Base-by-base conservation (phyloP, 805 yeast genomes). In the Wickerhamiella domercqiae region DNA sequence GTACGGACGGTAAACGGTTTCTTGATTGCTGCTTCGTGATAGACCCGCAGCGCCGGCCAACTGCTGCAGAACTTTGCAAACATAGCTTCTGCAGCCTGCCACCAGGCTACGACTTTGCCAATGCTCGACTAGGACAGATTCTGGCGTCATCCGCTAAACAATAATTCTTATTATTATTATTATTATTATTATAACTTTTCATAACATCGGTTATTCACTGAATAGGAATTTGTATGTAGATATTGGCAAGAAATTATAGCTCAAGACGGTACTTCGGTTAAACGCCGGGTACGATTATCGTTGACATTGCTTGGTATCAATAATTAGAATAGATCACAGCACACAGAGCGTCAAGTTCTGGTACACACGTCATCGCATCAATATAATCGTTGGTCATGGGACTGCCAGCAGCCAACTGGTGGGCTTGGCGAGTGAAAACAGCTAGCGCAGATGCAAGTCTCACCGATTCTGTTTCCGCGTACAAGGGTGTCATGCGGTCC, bases 251-350 rank as follows among this genome's bases (percentile, higher is more conserved):
- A n/a, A n/a, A n/a, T n/a, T n/a, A n/a, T n/a, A n/a, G n/a, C n/a
- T n/a, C n/a, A n/a, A n/a, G n/a, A n/a, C n/a, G n/a, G n/a, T n/a
- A n/a, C n/a, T n/a, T n/a, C n/a, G n/a, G n/a, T n/a, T n/a, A n/a
- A n/a, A n/a, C n/a, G n/a, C n/a, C n/a, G n/a, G n/a, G n/a, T n/a
- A n/a, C n/a, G n/a, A n/a, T n/a, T n/a, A n/a, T n/a, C n/a, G n/a
- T n/a, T n/a, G n/a, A n/a, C n/a, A n/a, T n/a, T n/a, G n/a, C n/a
- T n/a, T n/a, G n/a, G n/a, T n/a, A 11, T 29, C 38, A 46, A 47
- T 79, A 81, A 51, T 83, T 83, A 15, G 94, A 78, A 56, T 86
- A 86, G 6, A 86, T 86, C 47, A 83, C 68, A 3, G 96, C 96
- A 59, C 94, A 77, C 47, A 86, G 67, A 42, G 83, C 94, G 46